Conservation (phyloP, 1,284 basidiomycete species). For the Laetiporus sulphureus region DNA sequence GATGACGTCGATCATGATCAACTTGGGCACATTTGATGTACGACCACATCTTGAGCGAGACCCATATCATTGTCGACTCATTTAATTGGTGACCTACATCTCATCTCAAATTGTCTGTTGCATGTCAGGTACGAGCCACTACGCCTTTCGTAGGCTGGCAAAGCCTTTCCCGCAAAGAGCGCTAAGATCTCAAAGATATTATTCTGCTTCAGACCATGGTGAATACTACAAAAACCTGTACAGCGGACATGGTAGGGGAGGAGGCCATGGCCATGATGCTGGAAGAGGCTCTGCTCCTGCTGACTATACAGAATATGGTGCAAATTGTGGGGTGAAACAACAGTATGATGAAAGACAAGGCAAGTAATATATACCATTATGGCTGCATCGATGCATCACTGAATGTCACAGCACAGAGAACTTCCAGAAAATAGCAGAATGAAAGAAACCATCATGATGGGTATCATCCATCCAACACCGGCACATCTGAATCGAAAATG, state of each 20-base stretch:
- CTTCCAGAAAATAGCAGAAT: too few relatives aligned
- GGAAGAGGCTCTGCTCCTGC: too few relatives aligned
- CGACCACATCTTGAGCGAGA: too few relatives aligned
- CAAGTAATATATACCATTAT: neutral
- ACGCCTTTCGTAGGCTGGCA: neutral
- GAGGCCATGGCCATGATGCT: neutral
- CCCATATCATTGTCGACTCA: too few relatives aligned
- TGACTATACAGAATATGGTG: neutral
- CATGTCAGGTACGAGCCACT: neutral
- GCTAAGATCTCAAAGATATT: too few relatives aligned
- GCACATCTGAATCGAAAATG: too few relatives aligned
- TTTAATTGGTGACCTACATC: neutral
- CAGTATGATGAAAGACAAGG: neutral
- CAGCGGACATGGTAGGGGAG: conserved; percentile 5
- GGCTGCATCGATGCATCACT: too few relatives aligned
- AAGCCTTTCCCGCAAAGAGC: neutral
- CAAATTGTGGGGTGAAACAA: neutral
- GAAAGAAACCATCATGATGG: too few relatives aligned
- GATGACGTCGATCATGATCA: too few relatives aligned
- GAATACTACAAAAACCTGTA: conserved; percentile 18
- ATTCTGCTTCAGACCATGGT: conserved; percentile 11
- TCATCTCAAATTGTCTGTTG: neutral
- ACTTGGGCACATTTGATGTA: too few relatives aligned
- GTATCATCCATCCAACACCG: too few relatives aligned
- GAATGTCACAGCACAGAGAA: too few relatives aligned